A percentile compares a stretch with the other conserved stretches of the same genome.
Conservation (phyloP, 805 yeast genomes). For the Ogataea salicorniae region DNA sequence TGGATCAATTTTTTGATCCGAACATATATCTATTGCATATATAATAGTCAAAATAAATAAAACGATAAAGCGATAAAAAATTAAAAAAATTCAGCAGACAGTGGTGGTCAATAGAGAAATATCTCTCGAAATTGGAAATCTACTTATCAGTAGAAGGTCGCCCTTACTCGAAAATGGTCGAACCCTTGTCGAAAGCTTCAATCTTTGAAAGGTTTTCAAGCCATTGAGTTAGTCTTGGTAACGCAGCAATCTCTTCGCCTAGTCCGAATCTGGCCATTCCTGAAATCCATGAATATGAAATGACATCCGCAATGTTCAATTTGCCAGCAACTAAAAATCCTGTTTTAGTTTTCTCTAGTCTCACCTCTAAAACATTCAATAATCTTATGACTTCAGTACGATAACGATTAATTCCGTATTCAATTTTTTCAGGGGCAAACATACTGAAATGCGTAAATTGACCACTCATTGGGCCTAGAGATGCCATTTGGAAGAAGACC, state of each 20-base stretch:
- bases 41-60: neutral
- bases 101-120: slow-evolving; percentile 31
- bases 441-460: slow-evolving; percentile 46
- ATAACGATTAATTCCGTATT: slow-evolving; percentile 50
- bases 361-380: slow-evolving; percentile 48
- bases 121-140: slow-evolving; percentile 4
- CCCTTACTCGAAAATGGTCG: neutral
- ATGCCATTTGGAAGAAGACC: slow-evolving; percentile 53
- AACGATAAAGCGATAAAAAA: neutral
- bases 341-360: slow-evolving; percentile 39
- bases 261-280: neutral
- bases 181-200: slow-evolving; percentile 33
- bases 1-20: no score
- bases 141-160: neutral
- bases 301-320: slow-evolving; percentile 55
- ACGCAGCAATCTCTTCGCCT: slow-evolving; percentile 32
- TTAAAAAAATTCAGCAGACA: slow-evolving; percentile 2
- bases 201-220: slow-evolving; percentile 28
- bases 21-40: no score
- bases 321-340: slow-evolving; percentile 61
- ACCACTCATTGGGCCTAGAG: slow-evolving; percentile 60
- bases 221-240: slow-evolving; percentile 41
- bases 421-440: slow-evolving; percentile 46
- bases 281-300: slow-evolving; percentile 43
- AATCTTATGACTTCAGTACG: slow-evolving; percentile 47